These are phyloP conservation scores for Cucumis hystrix DNA, from an alignment of 306 rosid species.

Conservation along the genomic window DNA sequence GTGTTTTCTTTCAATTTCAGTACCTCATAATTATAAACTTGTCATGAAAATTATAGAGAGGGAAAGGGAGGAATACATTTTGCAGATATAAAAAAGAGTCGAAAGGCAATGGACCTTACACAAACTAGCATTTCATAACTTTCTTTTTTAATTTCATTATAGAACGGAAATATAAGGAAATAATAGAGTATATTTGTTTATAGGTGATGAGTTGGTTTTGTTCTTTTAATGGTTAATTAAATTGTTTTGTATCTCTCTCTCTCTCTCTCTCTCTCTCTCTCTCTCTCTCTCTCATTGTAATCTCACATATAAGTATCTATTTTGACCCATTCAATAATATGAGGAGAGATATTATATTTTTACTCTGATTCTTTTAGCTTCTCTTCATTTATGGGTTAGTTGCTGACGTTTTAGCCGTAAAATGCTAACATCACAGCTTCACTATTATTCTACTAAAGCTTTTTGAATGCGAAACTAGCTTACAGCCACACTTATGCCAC, in stretches of 20 bases:
- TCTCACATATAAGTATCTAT: too few species aligned
- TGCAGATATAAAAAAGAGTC: conserved; percentile 1
- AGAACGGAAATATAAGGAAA: neutral
- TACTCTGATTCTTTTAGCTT: neutral
- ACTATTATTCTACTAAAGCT: neutral
- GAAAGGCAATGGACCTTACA: neutral
- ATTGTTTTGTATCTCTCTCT: too few species aligned
- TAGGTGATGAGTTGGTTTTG: too few species aligned
- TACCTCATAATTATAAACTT: neutral
- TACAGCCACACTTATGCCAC: neutral
- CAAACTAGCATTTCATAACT: neutral
- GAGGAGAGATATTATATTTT: too few species aligned
- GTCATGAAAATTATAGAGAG: neutral
- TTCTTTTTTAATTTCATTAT: neutral
- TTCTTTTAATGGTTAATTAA: too few species aligned
- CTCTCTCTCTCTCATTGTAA: too few species aligned
- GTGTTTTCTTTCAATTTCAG: neutral
- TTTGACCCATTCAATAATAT: too few species aligned
- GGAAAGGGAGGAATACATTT: neutral
- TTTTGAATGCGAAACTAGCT: neutral
- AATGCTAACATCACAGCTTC: neutral
- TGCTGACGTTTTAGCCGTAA: neutral
- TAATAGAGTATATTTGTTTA: too few species aligned
- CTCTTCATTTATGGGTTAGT: neutral
- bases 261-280: too few species aligned